A percentile compares a stretch with the other conserved stretches of the same genome.
These are phyloP conservation scores for Entomophthora muscae DNA, from an alignment of 371 early-diverging fungal genomes.

Conservation along the genomic window DNA sequence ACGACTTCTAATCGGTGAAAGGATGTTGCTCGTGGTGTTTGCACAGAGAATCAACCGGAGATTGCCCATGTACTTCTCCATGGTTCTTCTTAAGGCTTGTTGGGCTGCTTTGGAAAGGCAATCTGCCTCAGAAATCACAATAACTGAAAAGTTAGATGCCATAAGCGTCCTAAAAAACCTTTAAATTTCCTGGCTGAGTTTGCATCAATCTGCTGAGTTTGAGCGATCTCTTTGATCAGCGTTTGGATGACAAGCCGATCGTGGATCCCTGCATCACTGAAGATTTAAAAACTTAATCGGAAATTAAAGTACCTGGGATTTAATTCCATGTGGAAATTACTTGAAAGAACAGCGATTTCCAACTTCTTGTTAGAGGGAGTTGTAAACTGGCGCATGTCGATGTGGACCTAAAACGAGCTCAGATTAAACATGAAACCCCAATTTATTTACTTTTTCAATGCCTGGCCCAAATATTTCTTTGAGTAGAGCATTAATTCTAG, in stretches of 20 bases:
- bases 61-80: slow-evolving; percentile 96
- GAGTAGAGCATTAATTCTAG: slow-evolving; percentile 70
- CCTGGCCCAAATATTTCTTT: slow-evolving; percentile 80
- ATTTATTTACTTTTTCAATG: slow-evolving; percentile 63
- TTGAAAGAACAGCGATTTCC: slow-evolving; percentile 65
- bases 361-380: slow-evolving; percentile 73
- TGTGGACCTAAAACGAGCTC: slow-evolving; percentile 43
- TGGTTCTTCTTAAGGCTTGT: slow-evolving; percentile 94
- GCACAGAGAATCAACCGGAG: slow-evolving; percentile 90
- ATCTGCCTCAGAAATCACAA: slow-evolving; percentile 96
- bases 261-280: slow-evolving; percentile 84
- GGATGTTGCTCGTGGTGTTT: slow-evolving; percentile 78
- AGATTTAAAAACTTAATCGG: too few species aligned
- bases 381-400: slow-evolving; percentile 64
- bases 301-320: slow-evolving; percentile 62
- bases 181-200: slow-evolving; percentile 70
- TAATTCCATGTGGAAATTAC: slow-evolving; percentile 84
- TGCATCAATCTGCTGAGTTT: slow-evolving; percentile 88
- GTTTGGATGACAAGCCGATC: slow-evolving; percentile 96
- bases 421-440: background rate
- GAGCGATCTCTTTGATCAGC: slow-evolving; percentile 94
- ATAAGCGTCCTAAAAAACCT: slow-evolving; percentile 20
- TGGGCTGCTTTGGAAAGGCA: slow-evolving; percentile 87
- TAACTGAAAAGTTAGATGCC: slow-evolving; percentile 29
- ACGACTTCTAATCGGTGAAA: slow-evolving; percentile 90